Percentiles rank a stretch among this genome's conserved stretches.
Conservation (phyloP, 345 rosid genomes). For the Moricandia moricandioides region DNA sequence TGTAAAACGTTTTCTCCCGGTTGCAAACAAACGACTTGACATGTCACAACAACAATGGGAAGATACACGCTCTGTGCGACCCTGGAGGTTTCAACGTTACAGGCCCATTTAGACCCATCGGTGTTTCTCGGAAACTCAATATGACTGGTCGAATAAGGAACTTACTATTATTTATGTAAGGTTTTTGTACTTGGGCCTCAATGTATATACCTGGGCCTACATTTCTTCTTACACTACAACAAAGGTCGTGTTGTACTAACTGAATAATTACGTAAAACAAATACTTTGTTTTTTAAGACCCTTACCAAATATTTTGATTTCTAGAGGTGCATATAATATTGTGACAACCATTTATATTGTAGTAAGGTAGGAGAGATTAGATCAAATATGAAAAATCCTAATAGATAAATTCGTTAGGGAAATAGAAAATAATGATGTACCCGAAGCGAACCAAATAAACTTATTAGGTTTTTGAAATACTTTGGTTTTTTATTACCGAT, state of each 20-base stretch:
- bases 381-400: no score
- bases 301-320: no score
- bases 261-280: no score
- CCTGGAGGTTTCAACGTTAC: neutral
- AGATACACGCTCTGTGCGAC: neutral
- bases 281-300: no score
- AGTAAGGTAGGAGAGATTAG: no score
- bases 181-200: neutral
- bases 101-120: neutral
- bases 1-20: neutral
- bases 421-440: no score
- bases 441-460: no score
- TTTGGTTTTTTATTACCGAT: no score
- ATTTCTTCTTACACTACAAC: neutral
- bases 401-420: no score
- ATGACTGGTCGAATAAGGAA: neutral
- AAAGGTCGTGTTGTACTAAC: neutral
- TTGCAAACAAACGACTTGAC: conserved; percentile 9
- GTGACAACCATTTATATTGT: no score
- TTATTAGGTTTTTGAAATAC: no score
- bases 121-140: neutral
- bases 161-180: neutral
- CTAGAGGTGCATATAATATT: no score
- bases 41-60: neutral
- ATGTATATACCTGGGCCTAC: neutral